Percentiles rank a stretch among this genome's conserved stretches.
Evolutionary conservation across 306 rosid genomes (phyloP).

Genomic region (Castanea crenata): DNA sequence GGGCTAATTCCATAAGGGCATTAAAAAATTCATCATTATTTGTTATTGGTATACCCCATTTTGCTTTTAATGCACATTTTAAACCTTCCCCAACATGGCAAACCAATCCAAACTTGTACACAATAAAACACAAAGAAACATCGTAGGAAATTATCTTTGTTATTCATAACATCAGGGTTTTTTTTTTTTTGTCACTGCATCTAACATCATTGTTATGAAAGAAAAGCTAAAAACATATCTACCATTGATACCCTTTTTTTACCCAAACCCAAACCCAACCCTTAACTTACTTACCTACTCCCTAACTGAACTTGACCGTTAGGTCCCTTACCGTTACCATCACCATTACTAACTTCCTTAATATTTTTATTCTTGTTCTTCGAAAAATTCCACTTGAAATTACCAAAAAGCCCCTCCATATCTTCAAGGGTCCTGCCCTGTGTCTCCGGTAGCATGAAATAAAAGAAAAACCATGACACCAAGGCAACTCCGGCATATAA

Average conservation of each 20-base stretch:
- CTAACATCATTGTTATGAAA: not conserved
- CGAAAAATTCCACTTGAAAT: slow-evolving; percentile 23
- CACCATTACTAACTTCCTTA: not conserved
- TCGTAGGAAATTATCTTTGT: not conserved
- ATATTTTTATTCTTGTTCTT: not conserved
- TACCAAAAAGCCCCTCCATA: slow-evolving; percentile 71
- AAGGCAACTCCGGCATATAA: slow-evolving; percentile 43
- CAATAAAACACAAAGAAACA: not conserved
- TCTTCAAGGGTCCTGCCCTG: slow-evolving; percentile 66
- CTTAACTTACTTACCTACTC: not conserved
- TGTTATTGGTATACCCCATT: not conserved
- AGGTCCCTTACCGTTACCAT: too few species aligned
- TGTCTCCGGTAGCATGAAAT: slow-evolving; percentile 66
- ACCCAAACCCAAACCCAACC: too few species aligned
- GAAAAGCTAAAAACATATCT: not conserved
- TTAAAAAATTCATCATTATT: not conserved
- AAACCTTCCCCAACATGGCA: not conserved
- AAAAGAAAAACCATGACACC: slow-evolving; percentile 56
- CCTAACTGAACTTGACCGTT: slow-evolving; percentile 35
- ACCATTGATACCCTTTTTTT: not conserved
- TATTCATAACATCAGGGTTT: not conserved
- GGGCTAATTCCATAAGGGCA: not conserved
- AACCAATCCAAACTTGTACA: too few species aligned
- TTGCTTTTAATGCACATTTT: not conserved
- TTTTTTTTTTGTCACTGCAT: not conserved